Evolutionary conservation across 352 stramenopile species (phyloP), one percentile per base, ranked within the genome.

Genomic region (Blastocystis sp.): DNA sequence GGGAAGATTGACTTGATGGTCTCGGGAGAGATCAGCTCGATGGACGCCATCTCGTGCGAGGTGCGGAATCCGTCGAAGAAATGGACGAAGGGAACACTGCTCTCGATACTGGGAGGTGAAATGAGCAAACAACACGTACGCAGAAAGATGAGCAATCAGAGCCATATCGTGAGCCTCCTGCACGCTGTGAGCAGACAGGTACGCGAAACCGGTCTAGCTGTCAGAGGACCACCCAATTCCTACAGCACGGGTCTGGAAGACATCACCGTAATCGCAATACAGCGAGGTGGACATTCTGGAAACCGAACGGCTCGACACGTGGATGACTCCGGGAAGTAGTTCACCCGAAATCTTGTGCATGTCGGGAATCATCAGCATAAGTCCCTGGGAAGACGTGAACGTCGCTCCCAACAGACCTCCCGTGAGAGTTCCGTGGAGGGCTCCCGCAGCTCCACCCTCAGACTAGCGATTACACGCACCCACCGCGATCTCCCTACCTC

Each of bases 241-340:
- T 92, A 90, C 44, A 89, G 92, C 42, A 27, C 69, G 49, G 18
- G 88, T 86, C 11, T 48, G 90, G 92, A 97, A 96, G 29, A 94
- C 91, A 88, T 96, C 93, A 44, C 90, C 91, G 89, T 96, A 92
- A 76, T 96, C 93, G n/a, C 89, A 89, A 84, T 92, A 90, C 72
- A 92, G 90, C 9, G 73, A 89, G 9, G 90, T 85, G 29, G 88
- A 89, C 72, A 90, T 87, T 29, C 88, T 89, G 49, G 89, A 87
- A n/a, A 92, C 84, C 27, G 89, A 87, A 64, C 91, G 89, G 36
- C 92, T 92, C n/a, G 93, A 92, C 29, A 96, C 93, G 88, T 96
- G 93, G 48, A 96, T 90, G 40, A 95, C 92, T 3, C 91, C 69
- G 32, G 69, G 69, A 18, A 81, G 42, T 8, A 81, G 69, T 38